These are phyloP conservation scores for Phytophthora melonis DNA, from an alignment of 352 stramenopile species.

Conservation along the genomic window DNA sequence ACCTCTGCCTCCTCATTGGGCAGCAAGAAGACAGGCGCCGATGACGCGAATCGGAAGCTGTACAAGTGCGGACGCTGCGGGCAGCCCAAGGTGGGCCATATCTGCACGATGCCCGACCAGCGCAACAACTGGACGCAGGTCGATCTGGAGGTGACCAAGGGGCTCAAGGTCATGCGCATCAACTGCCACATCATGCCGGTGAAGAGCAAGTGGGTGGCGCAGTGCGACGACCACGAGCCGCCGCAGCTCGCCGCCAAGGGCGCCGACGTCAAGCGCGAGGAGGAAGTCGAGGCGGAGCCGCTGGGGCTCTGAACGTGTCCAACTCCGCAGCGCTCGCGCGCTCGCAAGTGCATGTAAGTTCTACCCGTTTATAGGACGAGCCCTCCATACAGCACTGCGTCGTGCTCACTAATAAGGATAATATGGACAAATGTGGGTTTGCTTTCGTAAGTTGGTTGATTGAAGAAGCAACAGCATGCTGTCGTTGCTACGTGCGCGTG, in stretches of 20 bases:
- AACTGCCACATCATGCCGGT: conserved; percentile 81
- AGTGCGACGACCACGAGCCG: conserved; percentile 70
- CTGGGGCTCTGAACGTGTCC: conserved; percentile 26
- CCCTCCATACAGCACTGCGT: conserved; percentile 14
- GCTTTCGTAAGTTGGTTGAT: conserved; percentile 1
- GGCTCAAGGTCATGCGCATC: conserved; percentile 72
- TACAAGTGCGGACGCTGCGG: conserved; percentile 91
- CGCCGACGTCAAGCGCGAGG: conserved; percentile 35
- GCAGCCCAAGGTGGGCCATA: conserved; percentile 87
- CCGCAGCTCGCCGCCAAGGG: conserved; percentile 30
- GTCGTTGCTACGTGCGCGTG: too few relatives aligned
- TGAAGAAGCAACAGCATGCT: neutral
- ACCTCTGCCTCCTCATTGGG: conserved; percentile 28
- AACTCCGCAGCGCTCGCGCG: neutral
- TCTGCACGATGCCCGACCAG: conserved; percentile 88
- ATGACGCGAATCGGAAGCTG: conserved; percentile 74
- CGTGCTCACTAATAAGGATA: conserved; percentile 31
- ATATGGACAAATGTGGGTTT: conserved; percentile 36
- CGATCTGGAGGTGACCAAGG: conserved; percentile 81
- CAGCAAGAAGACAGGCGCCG: conserved; percentile 40
- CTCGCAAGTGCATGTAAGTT: conserved; percentile 25
- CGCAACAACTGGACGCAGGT: conserved; percentile 89
- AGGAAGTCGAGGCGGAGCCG: conserved; percentile 41
- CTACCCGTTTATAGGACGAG: conserved; percentile 29
- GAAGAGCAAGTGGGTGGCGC: conserved; percentile 69